Evolutionary conservation across 2,329 filamentous ascomycete genomes (phyloP).

Genomic region (Xylaria sp.): DNA sequence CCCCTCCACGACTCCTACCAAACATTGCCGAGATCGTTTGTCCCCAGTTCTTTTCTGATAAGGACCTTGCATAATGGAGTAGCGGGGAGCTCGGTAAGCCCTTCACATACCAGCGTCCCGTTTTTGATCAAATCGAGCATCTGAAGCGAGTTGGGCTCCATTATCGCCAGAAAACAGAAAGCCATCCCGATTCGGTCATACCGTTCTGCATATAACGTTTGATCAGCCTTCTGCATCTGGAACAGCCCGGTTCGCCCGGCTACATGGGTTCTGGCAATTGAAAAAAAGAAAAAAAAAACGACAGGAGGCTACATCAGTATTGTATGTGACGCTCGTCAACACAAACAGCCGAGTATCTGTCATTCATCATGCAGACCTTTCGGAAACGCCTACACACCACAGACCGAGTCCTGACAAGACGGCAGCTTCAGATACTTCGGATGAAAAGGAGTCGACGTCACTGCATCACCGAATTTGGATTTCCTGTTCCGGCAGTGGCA

Average conservation of each 20-base stretch:
- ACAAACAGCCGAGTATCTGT: slow-evolving; percentile 4
- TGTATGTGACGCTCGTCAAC: slow-evolving; percentile 1
- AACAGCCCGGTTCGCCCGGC: not conserved
- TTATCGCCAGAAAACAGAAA: slow-evolving; percentile 13
- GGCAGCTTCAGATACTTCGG: not conserved
- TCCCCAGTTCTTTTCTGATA: slow-evolving; percentile 18
- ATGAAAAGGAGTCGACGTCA: not conserved
- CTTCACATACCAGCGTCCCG: slow-evolving; percentile 1
- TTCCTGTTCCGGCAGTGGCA: slow-evolving; percentile 11
- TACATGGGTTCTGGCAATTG: not conserved
- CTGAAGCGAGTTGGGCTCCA: slow-evolving; percentile 9
- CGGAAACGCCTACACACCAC: not conserved
- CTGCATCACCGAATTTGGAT: not conserved
- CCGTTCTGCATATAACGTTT: slow-evolving; percentile 16
- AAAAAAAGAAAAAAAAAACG: not conserved
- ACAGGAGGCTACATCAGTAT: slow-evolving; percentile 12
- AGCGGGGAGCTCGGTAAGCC: slow-evolving; percentile 32
- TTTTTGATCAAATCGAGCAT: slow-evolving; percentile 11
- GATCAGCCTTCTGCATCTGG: slow-evolving; percentile 13
- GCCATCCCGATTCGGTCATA: slow-evolving; percentile 22
- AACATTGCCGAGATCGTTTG: slow-evolving; percentile 23
- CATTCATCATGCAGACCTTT: slow-evolving; percentile 15
- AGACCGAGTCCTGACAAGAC: not conserved
- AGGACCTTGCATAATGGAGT: slow-evolving; percentile 36
- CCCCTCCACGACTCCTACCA: slow-evolving; percentile 14